phyloP scores from a whole-genome alignment of 2,329 filamentous ascomycete species.

The Penicillium sp. region DNA sequence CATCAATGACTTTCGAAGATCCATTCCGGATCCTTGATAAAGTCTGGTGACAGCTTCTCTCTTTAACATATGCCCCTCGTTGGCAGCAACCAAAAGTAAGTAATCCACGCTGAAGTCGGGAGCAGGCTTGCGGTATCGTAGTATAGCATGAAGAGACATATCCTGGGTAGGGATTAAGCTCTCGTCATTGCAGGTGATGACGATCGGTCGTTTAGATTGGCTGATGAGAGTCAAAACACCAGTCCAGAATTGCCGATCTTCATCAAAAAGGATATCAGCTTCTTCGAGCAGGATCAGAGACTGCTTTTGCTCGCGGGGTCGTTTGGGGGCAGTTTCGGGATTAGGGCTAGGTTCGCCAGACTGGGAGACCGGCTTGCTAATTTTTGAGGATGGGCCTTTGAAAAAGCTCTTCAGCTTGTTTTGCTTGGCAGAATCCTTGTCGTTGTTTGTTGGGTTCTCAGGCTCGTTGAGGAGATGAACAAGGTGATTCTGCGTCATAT shows the following conservation, averaged over 20 bases:
- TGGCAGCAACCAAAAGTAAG: constrained; percentile 75
- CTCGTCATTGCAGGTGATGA: constrained; percentile 95
- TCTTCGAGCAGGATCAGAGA: constrained; percentile 93
- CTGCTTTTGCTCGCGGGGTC: constrained; percentile 67
- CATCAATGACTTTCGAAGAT: constrained; percentile 75
- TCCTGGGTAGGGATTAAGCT: constrained; percentile 70
- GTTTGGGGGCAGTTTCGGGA: constrained; percentile 34
- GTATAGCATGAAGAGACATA: constrained; percentile 78
- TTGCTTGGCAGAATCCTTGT: constrained; percentile 64
- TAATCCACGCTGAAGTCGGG: constrained; percentile 71
- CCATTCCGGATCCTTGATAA: constrained; percentile 65
- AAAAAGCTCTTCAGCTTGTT: constrained; percentile 81
- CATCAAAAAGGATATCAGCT: constrained; percentile 88
- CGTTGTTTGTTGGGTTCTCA: constrained; percentile 22
- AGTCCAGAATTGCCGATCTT: constrained; percentile 92
- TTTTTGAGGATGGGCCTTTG: constrained; percentile 50
- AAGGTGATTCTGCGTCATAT: constrained; percentile 95
- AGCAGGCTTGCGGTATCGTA: constrained; percentile 69
- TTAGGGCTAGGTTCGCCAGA: constrained; percentile 21
- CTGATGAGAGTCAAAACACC: constrained; percentile 74
- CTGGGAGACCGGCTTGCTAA: constrained; percentile 18
- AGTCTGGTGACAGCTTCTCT: constrained; percentile 66
- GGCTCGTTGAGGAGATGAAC: constrained; percentile 56
- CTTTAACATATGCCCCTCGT: constrained; percentile 78
- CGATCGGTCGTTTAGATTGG: constrained; percentile 84